phyloP scores from a whole-genome alignment of 495 filamentous ascomycete species.

The Xylaria sp. region DNA sequence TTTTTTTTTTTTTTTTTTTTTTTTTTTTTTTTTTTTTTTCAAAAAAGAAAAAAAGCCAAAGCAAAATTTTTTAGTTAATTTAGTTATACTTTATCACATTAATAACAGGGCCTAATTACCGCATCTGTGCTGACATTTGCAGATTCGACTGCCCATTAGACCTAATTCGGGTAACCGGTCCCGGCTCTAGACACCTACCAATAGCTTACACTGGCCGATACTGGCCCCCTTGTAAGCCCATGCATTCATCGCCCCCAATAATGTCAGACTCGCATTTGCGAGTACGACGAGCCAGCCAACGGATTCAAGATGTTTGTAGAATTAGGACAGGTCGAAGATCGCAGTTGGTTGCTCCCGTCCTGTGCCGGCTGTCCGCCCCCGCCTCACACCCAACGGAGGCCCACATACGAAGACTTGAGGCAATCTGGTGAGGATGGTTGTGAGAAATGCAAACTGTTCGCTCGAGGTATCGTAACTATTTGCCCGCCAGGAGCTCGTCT shows the following conservation, averaged over 20 bases:
- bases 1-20: no score
- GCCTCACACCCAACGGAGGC: conserved; percentile 3
- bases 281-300: not conserved
- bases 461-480: not conserved
- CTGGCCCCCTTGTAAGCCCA: no score
- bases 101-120: no score
- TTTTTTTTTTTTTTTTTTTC: no score
- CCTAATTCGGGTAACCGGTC: no score
- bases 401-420: conserved; percentile 6
- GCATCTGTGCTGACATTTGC: no score
- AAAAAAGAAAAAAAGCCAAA: no score
- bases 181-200: no score
- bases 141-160: no score
- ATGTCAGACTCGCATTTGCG: not conserved
- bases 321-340: conserved; percentile 10
- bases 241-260: not conserved
- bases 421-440: not conserved
- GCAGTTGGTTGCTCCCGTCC: not conserved
- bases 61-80: no score
- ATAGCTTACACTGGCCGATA: not conserved
- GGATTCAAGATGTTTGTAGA: not conserved
- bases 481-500: not conserved
- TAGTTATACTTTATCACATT: no score
- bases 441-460: conserved; percentile 6
- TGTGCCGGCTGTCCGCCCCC: conserved; percentile 1